These are phyloP conservation scores for Phytophthora chlamydospora DNA, from an alignment of 352 stramenopile species.

Conservation along the genomic window DNA sequence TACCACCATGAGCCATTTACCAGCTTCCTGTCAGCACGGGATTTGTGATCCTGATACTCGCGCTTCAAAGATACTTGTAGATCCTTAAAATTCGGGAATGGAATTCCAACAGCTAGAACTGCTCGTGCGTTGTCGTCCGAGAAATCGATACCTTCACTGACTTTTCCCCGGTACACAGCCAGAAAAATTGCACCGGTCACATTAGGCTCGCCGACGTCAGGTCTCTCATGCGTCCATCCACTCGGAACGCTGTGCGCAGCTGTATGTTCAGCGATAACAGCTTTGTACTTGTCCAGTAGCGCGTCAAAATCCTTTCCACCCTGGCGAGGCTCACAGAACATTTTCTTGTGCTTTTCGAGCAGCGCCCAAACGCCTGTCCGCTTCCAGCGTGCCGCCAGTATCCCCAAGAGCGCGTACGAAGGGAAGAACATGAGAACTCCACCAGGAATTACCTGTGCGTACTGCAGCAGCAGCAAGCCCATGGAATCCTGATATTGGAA, in stretches of 20 bases:
- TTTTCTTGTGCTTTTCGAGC: constrained; percentile 58
- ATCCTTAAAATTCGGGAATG: constrained; percentile 96
- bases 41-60: constrained; percentile 79
- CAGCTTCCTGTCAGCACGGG: constrained; percentile 47
- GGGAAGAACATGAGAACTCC: constrained; percentile 87
- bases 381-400: constrained; percentile 60
- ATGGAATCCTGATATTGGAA: constrained; percentile 84
- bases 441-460: constrained; percentile 61
- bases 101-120: constrained; percentile 97
- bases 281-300: constrained; percentile 74
- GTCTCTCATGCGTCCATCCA: constrained; percentile 14
- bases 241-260: constrained; percentile 19
- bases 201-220: constrained; percentile 4
- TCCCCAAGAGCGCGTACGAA: constrained; percentile 78
- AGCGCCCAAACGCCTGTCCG: constrained; percentile 58
- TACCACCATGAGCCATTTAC: constrained; percentile 93
- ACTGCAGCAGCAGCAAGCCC: constrained; percentile 69
- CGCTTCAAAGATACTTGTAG: constrained; percentile 79
- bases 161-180: constrained; percentile 98
- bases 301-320: constrained; percentile 82
- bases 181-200: constrained; percentile 94
- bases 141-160: constrained; percentile 99
- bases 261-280: constrained; percentile 39
- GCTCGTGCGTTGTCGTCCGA: constrained; percentile 94
- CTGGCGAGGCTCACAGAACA: constrained; percentile 70